Evolutionary conservation across 2,329 filamentous ascomycete genomes (phyloP), one percentile per base, ranked within the genome.

Genomic region (Diplocarpon rosae): DNA sequence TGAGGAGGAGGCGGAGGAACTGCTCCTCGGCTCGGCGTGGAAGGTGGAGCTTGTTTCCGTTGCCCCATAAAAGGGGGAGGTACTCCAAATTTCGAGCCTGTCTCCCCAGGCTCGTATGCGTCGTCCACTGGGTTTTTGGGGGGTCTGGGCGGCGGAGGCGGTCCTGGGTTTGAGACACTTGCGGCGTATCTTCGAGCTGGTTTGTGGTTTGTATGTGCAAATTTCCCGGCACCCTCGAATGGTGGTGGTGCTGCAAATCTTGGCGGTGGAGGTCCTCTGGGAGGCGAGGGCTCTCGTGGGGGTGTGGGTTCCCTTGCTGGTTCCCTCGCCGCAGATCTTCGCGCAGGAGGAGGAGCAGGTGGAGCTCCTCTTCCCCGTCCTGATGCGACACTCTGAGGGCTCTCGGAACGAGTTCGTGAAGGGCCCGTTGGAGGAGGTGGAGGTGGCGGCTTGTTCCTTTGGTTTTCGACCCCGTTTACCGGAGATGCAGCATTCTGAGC

Each of bases 171-270:
- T 9, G 69, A 56, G 53, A 71, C 44, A 55, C 73, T 73, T 53
- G 71, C 62, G 47, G 66, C 62, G 58, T 71, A 63, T 59, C 69
- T 55, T 63, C 73, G 65, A 39, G 51, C 58, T 11, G 68, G 60
- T 46, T 65, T 69, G 17, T 63, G 64, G 45, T 69, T 67, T 27
- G 69, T 63, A 50, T 80, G 72, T 3, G 83, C 87, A 60, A 78
- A 92, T 64, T 86, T 94, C 31, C 92, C 92, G 46, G 92, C 92
- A 63, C 95, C 89, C 44, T 86, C 78, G 48, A 96, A 66, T 2
- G 90, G 85, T 29, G 92, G 92, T 37, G 92, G 92, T 8, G 86
- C 90, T 52, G 80, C 75, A 67, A 94, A 96, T 56, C 73, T 75
- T 8, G 78, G 77, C 41, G 80, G 75, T 16, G 79, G 75, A 9